Conservation (phyloP, 768 basidiomycete genomes). For the Leucocoprinus leucothites region DNA sequence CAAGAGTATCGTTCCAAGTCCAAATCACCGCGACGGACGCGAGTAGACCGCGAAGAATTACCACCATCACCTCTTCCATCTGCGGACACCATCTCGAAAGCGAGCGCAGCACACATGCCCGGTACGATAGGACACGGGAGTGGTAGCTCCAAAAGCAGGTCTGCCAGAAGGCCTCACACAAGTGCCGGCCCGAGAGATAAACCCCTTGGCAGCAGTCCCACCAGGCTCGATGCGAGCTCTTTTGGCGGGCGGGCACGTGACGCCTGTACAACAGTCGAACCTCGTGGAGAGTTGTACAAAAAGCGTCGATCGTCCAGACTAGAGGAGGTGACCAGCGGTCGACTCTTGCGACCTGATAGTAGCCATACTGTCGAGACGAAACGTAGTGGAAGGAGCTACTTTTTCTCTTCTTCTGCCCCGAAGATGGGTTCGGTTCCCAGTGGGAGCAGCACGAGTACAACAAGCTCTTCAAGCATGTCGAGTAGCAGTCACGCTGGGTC, state of each 20-base stretch:
- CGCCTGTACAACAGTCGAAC: background rate
- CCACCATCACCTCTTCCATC: constrained; percentile 38
- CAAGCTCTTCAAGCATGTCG: constrained; percentile 27
- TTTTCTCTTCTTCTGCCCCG: constrained; percentile 18
- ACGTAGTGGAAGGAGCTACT: constrained; percentile 14
- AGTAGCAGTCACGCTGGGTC: constrained; percentile 16
- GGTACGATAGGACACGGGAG: background rate
- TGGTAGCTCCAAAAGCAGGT: constrained; percentile 11
- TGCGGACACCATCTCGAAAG: background rate
- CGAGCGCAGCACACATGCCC: background rate
- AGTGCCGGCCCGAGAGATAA: constrained; percentile 70
- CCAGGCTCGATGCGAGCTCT: constrained; percentile 7
- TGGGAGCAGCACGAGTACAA: constrained; percentile 34
- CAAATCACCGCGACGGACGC: constrained; percentile 51
- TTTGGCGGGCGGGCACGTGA: constrained; percentile 6
- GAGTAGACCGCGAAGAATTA: constrained; percentile 26
- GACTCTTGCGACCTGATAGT: constrained; percentile 10
- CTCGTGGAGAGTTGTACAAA: constrained; percentile 9
- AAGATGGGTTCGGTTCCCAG: constrained; percentile 22
- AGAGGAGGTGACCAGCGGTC: background rate
- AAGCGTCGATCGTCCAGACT: constrained; percentile 14
- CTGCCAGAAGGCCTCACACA: constrained; percentile 60
- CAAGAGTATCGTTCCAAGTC: constrained; percentile 44
- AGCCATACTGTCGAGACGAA: constrained; percentile 2
- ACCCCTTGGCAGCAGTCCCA: constrained; percentile 25